phyloP scores from a whole-genome alignment of 306 rosid genomes.

The Cucumis melo region DNA sequence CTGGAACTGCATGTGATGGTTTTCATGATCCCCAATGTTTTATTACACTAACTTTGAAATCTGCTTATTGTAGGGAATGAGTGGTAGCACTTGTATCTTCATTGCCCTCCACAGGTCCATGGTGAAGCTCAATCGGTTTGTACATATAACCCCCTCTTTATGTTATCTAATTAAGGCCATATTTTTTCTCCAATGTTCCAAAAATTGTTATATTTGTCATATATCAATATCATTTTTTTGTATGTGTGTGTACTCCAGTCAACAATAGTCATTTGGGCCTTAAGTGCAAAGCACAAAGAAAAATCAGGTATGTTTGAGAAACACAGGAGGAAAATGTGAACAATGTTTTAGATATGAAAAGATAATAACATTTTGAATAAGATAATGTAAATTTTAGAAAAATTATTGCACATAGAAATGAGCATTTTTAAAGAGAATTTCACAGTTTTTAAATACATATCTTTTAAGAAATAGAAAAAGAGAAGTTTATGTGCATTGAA shows the following conservation, averaged over 20 bases:
- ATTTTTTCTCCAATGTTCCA: neutral
- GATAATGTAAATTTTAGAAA: neutral
- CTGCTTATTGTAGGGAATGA: conserved; percentile 42
- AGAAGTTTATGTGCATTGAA: neutral
- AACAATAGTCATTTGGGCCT: neutral
- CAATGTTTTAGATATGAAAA: neutral
- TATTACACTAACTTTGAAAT: neutral
- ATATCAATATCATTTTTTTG: too few relatives aligned
- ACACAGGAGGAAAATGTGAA: neutral
- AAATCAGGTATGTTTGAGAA: neutral
- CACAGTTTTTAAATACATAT: neutral
- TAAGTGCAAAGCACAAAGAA: neutral
- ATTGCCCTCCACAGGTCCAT: conserved; percentile 79
- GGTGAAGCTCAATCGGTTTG: conserved; percentile 76
- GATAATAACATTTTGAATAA: neutral
- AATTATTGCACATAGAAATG: neutral
- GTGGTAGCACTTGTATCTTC: conserved; percentile 56
- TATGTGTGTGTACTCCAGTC: neutral
- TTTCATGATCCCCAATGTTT: neutral
- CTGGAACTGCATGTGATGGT: neutral
- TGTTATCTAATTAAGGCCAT: neutral
- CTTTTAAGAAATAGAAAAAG: too few relatives aligned
- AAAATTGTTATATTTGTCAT: neutral
- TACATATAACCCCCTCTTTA: neutral
- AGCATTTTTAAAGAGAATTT: neutral